These are phyloP conservation scores for Pseudozyma sp. DNA, from an alignment of 1,284 basidiomycete species.

Conservation along the genomic window DNA sequence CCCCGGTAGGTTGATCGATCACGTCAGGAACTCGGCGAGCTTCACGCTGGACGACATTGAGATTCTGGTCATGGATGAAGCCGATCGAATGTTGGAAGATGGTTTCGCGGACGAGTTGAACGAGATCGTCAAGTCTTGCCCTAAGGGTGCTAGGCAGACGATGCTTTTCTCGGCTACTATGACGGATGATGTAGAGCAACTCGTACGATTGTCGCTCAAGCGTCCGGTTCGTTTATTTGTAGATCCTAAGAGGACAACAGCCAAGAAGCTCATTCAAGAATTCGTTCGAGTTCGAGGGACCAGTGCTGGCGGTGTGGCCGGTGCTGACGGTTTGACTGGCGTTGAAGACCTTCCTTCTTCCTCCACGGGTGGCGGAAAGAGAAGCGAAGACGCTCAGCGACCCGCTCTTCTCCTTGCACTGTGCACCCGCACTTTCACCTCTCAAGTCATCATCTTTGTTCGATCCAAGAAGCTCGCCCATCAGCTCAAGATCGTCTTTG, in stretches of 20 bases:
- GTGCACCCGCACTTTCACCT: slow-evolving; percentile 83
- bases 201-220: slow-evolving; percentile 91
- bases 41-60: slow-evolving; percentile 95
- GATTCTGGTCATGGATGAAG: slow-evolving; percentile 99
- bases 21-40: slow-evolving; percentile 91
- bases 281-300: slow-evolving; percentile 72
- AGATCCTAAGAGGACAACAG: slow-evolving; percentile 89
- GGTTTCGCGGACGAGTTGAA: slow-evolving; percentile 96
- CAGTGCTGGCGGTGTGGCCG: slow-evolving; percentile 43
- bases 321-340: slow-evolving; percentile 76
- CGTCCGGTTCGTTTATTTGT: slow-evolving; percentile 85
- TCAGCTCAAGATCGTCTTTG: slow-evolving; percentile 92
- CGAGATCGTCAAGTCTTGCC: slow-evolving; percentile 93
- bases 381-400: slow-evolving; percentile 89
- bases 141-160: slow-evolving; percentile 70
- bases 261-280: slow-evolving; percentile 91
- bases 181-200: slow-evolving; percentile 93
- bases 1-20: slow-evolving; percentile 96
- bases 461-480: slow-evolving; percentile 99
- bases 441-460: slow-evolving; percentile 98
- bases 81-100: slow-evolving; percentile 96
- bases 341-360: slow-evolving; percentile 77
- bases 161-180: slow-evolving; percentile 99
- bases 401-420: slow-evolving; percentile 91
- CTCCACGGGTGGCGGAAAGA: slow-evolving; percentile 4